A percentile compares a stretch with the other conserved stretches of the same genome.
phyloP scores from a whole-genome alignment of 441 rosid species.

The Populus hybrid region DNA sequence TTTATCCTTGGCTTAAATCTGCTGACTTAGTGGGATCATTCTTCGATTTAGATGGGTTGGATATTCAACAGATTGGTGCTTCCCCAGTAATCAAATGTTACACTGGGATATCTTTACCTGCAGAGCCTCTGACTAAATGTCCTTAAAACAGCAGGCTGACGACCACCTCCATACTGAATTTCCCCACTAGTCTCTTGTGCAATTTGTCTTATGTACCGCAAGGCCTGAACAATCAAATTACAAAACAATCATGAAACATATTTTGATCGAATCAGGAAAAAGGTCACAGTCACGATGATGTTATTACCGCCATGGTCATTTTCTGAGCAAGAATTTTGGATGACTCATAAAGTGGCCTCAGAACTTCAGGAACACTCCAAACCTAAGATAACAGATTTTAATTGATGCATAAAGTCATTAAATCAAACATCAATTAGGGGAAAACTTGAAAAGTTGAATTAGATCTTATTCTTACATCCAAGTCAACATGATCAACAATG shows the following conservation, averaged over 20 bases:
- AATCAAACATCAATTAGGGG: slow-evolving; percentile 3
- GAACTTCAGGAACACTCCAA: slow-evolving; percentile 94
- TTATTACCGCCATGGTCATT: slow-evolving; percentile 78
- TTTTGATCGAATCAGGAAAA: background rate
- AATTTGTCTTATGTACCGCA: slow-evolving; percentile 78
- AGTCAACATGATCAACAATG: slow-evolving; percentile 93
- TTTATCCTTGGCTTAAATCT: background rate
- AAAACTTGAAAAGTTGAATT: background rate
- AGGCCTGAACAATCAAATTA: slow-evolving; percentile 44
- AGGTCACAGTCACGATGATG: background rate
- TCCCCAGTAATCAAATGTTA: background rate
- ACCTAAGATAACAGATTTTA: slow-evolving; percentile 37
- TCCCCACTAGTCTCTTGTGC: slow-evolving; percentile 95
- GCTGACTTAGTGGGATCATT: background rate
- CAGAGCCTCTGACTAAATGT: slow-evolving; percentile 87
- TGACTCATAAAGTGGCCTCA: slow-evolving; percentile 91
- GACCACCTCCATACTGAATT: slow-evolving; percentile 78
- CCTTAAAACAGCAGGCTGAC: slow-evolving; percentile 91
- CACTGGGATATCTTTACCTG: slow-evolving; percentile 43
- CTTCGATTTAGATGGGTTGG: background rate
- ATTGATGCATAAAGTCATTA: background rate
- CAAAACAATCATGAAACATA: background rate
- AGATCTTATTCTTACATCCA: slow-evolving; percentile 57
- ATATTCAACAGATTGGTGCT: background rate
- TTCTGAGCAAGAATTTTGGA: slow-evolving; percentile 91